phyloP scores from a whole-genome alignment of 2,329 filamentous ascomycete genomes.

The Aspergillus sp. region DNA sequence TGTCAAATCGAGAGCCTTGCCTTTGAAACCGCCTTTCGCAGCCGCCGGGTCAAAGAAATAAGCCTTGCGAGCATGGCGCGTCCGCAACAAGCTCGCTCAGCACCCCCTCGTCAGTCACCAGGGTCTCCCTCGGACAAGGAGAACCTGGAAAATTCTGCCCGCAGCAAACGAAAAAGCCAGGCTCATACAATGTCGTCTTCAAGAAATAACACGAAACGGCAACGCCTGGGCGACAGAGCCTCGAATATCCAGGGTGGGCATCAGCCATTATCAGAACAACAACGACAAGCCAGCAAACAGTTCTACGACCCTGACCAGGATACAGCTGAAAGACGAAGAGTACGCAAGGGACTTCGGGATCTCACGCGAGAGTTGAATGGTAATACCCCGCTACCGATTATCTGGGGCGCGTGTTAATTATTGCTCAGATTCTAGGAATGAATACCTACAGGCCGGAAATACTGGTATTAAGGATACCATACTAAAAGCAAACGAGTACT shows the following conservation, averaged over 20 bases:
- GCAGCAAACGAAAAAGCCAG: conserved; percentile 46
- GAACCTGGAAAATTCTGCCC: conserved; percentile 34
- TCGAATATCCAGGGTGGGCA: conserved; percentile 23
- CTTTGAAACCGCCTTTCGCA: conserved; percentile 9
- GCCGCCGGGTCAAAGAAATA: conserved; percentile 16
- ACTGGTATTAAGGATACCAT: conserved; percentile 66
- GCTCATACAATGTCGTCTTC: conserved; percentile 38
- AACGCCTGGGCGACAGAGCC: conserved; percentile 41
- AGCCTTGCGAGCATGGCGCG: conserved; percentile 31
- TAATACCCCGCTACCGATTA: conserved; percentile 26
- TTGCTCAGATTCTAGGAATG: conserved; percentile 65
- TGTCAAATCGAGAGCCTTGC: not conserved
- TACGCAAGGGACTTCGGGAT: conserved; percentile 70
- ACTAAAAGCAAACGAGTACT: conserved; percentile 63
- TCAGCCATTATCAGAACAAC: conserved; percentile 28
- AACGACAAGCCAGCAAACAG: conserved; percentile 42
- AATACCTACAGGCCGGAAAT: conserved; percentile 67
- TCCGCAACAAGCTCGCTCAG: conserved; percentile 16
- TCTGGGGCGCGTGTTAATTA: not conserved
- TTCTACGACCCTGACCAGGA: conserved; percentile 83
- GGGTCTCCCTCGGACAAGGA: conserved; percentile 52
- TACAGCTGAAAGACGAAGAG: conserved; percentile 66
- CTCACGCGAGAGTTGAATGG: conserved; percentile 63
- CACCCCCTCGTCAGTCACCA: conserved; percentile 30
- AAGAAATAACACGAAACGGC: conserved; percentile 41